Conservation (phyloP, 805 yeast species). For the Ogataea polymorpha region DNA sequence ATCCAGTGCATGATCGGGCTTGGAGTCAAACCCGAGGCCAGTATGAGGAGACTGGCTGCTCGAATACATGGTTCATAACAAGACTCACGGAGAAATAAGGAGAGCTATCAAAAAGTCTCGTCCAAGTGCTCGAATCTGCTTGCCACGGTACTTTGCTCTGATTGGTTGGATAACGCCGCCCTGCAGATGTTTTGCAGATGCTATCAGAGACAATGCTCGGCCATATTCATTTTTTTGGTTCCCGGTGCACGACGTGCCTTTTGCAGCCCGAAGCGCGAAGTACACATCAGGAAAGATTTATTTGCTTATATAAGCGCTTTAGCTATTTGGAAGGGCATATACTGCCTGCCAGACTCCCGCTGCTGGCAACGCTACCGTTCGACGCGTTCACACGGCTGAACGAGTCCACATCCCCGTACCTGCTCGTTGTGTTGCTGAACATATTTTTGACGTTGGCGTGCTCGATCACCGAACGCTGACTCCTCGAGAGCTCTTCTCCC, state of each 20-base stretch:
- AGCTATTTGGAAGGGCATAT: slow-evolving; percentile 12
- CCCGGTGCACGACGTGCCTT: background rate
- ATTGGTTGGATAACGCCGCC: slow-evolving; percentile 17
- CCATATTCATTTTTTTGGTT: background rate
- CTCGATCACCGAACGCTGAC: slow-evolving; percentile 17
- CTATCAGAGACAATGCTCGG: background rate
- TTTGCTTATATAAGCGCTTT: background rate
- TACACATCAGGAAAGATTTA: background rate
- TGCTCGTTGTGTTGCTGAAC: slow-evolving; percentile 21
- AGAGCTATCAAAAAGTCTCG: slow-evolving; percentile 2
- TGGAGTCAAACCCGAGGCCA: slow-evolving; percentile 9
- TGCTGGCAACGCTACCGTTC: slow-evolving; percentile 18
- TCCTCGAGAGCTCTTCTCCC: slow-evolving; percentile 19
- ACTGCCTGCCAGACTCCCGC: slow-evolving; percentile 18
- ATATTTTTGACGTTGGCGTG: slow-evolving; percentile 22
- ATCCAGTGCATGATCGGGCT: slow-evolving; percentile 5
- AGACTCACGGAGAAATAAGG: background rate
- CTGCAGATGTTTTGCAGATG: slow-evolving; percentile 7
- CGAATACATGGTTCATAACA: slow-evolving; percentile 12
- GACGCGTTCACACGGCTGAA: slow-evolving; percentile 17
- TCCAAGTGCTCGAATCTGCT: slow-evolving; percentile 5
- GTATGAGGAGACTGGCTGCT: slow-evolving; percentile 12
- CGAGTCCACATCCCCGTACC: slow-evolving; percentile 22
- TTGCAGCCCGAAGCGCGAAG: slow-evolving; percentile 2
- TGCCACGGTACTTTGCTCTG: background rate